phyloP scores from a whole-genome alignment of 2,329 filamentous ascomycete species.

The Sarocladium strictum region DNA sequence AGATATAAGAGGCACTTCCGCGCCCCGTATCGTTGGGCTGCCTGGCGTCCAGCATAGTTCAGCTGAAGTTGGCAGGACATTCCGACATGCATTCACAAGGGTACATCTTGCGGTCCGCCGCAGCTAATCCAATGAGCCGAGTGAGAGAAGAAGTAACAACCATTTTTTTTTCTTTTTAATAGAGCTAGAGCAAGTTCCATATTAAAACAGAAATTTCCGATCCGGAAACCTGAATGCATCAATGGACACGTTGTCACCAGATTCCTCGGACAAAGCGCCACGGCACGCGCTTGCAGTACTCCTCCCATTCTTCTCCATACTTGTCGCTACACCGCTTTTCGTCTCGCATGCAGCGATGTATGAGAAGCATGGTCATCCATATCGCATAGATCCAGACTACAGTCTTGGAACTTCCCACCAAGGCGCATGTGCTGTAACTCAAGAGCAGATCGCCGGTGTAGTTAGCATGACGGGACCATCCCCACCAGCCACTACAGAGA shows the following conservation, averaged over 20 bases:
- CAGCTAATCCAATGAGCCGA: no score
- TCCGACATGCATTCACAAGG: no score
- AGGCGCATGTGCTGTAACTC: constrained; percentile 34
- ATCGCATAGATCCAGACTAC: constrained; percentile 39
- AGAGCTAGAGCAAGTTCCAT: no score
- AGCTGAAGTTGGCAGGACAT: no score
- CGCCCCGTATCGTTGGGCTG: no score
- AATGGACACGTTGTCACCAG: constrained; percentile 17
- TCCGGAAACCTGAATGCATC: no score
- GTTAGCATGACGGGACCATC: constrained; percentile 23
- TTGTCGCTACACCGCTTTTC: constrained; percentile 37
- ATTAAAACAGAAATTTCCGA: no score
- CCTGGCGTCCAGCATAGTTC: no score
- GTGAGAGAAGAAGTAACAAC: no score
- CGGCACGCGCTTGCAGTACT: constrained; percentile 33
- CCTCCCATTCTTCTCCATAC: constrained; percentile 37
- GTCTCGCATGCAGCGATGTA: constrained; percentile 39
- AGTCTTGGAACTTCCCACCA: constrained; percentile 29
- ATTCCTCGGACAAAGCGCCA: constrained; percentile 33
- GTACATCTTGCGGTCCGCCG: no score
- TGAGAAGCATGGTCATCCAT: constrained; percentile 36
- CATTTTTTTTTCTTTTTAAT: no score
- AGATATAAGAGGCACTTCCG: not conserved
- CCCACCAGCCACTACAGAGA: constrained; percentile 24
- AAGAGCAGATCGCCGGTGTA: constrained; percentile 22